Evolutionary conservation across 2,329 filamentous ascomycete genomes (phyloP).

Genomic region (Aspergillus tubingensis): DNA sequence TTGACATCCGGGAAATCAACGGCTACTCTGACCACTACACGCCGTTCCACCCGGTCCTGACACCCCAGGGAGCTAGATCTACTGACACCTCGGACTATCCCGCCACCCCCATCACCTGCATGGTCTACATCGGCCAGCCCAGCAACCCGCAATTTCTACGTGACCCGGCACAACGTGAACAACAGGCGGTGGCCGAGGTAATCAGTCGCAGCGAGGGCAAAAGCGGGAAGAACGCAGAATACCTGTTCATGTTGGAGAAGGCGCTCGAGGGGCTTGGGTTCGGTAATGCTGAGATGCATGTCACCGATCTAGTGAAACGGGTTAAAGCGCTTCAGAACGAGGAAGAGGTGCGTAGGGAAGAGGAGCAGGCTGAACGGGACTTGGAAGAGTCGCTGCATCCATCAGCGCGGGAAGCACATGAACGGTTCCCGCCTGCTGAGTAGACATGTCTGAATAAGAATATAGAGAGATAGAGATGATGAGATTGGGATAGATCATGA

Average conservation of each 20-base stretch:
- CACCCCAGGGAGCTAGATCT: constrained; percentile 6
- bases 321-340: constrained; percentile 64
- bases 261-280: constrained; percentile 72
- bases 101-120: constrained; percentile 51
- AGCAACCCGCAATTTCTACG: constrained; percentile 85
- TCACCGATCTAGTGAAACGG: constrained; percentile 75
- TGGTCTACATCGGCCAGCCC: constrained; percentile 94
- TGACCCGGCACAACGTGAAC: constrained; percentile 62
- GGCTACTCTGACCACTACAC: constrained; percentile 94
- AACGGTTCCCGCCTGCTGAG: constrained; percentile 1
- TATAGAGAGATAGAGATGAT: neutral
- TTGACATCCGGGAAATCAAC: constrained; percentile 96
- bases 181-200: constrained; percentile 73
- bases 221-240: constrained; percentile 87
- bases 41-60: constrained; percentile 68
- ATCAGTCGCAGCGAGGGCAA: constrained; percentile 77
- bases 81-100: neutral
- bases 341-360: constrained; percentile 31
- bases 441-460: neutral
- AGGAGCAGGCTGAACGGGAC: constrained; percentile 33
- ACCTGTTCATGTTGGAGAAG: constrained; percentile 76
- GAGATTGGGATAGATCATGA: neutral
- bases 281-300: constrained; percentile 79
- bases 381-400: constrained; percentile 28
- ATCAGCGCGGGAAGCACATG: constrained; percentile 15